Evolutionary conservation across 352 stramenopile species (phyloP).

Genomic region (Phytophthora quininea): DNA sequence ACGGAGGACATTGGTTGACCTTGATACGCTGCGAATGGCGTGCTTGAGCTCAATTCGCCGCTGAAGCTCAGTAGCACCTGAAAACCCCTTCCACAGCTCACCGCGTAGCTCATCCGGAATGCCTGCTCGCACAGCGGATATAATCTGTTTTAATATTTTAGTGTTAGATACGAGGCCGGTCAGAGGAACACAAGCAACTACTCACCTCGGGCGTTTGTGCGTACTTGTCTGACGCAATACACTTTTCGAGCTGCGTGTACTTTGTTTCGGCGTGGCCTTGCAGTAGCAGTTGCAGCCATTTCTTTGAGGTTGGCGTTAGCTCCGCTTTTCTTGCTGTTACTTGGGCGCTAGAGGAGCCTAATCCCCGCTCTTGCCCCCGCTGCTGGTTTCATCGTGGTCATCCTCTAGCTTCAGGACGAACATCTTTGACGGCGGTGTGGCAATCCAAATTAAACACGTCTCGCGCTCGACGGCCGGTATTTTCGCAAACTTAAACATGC

Average conservation of each 20-base stretch:
- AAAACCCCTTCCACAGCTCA: conserved; percentile 79
- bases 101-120: conserved; percentile 81
- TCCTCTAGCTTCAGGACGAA: conserved; percentile 84
- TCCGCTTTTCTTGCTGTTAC: conserved; percentile 50
- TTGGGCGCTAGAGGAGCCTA: conserved; percentile 28
- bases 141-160: conserved; percentile 41
- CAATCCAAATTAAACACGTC: conserved; percentile 82
- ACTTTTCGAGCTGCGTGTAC: conserved; percentile 84
- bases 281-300: conserved; percentile 75
- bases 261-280: conserved; percentile 84
- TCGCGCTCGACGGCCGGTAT: conserved; percentile 60
- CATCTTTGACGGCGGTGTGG: conserved; percentile 84
- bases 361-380: conserved; percentile 18
- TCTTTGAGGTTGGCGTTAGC: conserved; percentile 69
- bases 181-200: not conserved
- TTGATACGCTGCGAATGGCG: conserved; percentile 55
- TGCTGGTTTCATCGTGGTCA: conserved; percentile 47
- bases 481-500: conserved; percentile 78
- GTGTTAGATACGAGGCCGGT: not conserved
- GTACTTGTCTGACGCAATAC: conserved; percentile 65
- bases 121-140: conserved; percentile 74
- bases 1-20: conserved; percentile 41
- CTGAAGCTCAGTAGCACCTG: conserved; percentile 64
- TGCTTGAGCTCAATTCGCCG: conserved; percentile 64
- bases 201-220: conserved; percentile 66